A percentile compares a stretch with the other conserved stretches of the same genome.
phyloP scores from a whole-genome alignment of 192 early-diverging fungal species.

The Linderina pennispora region DNA sequence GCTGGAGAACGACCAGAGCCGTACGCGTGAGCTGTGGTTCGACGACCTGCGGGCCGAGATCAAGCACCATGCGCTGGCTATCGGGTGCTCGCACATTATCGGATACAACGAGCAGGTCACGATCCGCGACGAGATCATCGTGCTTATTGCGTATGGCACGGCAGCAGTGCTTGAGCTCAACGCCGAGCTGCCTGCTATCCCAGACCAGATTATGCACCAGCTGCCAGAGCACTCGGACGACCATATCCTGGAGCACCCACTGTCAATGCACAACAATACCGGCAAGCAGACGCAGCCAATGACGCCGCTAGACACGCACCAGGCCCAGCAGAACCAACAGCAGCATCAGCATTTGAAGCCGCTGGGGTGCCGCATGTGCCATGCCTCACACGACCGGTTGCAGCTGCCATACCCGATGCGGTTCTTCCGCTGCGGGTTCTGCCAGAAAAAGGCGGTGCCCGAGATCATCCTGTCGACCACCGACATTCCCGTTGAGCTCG shows the following conservation, averaged over 20 bases:
- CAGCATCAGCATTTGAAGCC: neutral
- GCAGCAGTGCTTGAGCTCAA: slow-evolving; percentile 58
- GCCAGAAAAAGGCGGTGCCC: slow-evolving; percentile 68
- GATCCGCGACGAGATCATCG: slow-evolving; percentile 60
- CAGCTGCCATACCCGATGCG: slow-evolving; percentile 67
- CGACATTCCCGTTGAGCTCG: slow-evolving; percentile 66
- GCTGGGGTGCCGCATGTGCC: slow-evolving; percentile 50
- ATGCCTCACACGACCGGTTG: slow-evolving; percentile 59
- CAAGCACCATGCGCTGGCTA: slow-evolving; percentile 60
- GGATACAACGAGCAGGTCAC: slow-evolving; percentile 65
- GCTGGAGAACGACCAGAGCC: slow-evolving; percentile 26
- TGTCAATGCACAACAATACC: too few species aligned
- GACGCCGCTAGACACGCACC: neutral
- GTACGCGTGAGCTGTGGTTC: slow-evolving; percentile 59
- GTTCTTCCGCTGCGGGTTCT: slow-evolving; percentile 55
- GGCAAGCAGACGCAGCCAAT: neutral
- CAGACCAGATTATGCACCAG: neutral
- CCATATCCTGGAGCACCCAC: slow-evolving; percentile 22
- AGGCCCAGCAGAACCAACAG: neutral
- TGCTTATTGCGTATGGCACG: slow-evolving; percentile 67
- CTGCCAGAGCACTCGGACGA: slow-evolving; percentile 14
- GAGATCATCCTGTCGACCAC: slow-evolving; percentile 68
- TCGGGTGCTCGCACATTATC: slow-evolving; percentile 65
- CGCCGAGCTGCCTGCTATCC: too few species aligned
- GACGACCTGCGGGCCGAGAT: slow-evolving; percentile 74